Base-by-base conservation (phyloP, 1,284 basidiomycete genomes). In the Ceratobasidium sp. region DNA sequence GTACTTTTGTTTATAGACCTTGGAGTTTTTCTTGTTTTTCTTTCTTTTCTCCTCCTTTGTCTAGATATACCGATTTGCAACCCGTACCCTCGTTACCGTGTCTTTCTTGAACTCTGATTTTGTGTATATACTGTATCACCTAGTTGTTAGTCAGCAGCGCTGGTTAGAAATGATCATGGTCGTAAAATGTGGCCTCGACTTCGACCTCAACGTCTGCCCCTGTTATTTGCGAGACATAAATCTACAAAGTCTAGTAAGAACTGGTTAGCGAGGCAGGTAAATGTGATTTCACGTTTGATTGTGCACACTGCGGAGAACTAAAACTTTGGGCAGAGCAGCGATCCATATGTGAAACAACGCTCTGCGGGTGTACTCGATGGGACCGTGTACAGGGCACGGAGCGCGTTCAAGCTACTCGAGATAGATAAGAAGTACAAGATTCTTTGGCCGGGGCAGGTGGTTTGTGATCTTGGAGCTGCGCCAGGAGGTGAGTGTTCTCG, bases 391-490 rank as follows among this genome's bases (percentile, higher is more conserved):
- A 89, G 92, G 48, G 90, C 94, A 0, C 89, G 94, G 74, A 91
- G 92, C 24, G 92, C 93, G 1, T 95, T 93, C 85, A 96, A 96
- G 83, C 88, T 96, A 24, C 80, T 92, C 72, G 90, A 93, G 80
- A 87, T 94, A 74, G 85, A 92, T 79, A 81, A 84, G 1, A 81
- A 84, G 58, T 88, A 83, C 79, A 83, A 83, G 37, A 59, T 81
- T 16, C 87, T 94, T 75, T 9, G 85, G 43, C 54, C 88, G 75
- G 86, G 90, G 0, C 82, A 81, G 4, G 84, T 87, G 24, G 89
- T 95, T 0, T 88, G 95, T 1, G 94, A 96, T 81, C 86, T 96
- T 31, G 94, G 94, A 41, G 92, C 92, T 0, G 93, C 94, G 0
- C 94, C 94, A 0, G 94, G 94, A 5, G 93, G 69, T 72, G 19